Percentiles rank a stretch among this genome's conserved stretches.
Conservation (phyloP, 371 early-diverging fungal genomes). For the Rhizopus delemar region DNA sequence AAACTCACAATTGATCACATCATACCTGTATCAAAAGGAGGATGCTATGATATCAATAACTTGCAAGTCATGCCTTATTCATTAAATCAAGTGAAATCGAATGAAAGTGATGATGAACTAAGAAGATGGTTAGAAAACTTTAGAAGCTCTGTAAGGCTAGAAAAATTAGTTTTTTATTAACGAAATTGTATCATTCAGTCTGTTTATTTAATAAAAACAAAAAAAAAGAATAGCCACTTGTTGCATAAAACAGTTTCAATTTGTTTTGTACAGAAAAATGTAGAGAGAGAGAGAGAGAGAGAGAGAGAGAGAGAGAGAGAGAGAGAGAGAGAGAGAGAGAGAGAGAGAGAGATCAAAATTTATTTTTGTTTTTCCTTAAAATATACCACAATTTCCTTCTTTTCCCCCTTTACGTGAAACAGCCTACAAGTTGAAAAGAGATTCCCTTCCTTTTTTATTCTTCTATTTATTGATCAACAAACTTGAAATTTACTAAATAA, state of each 20-base stretch:
- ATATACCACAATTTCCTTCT: neutral
- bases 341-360: neutral
- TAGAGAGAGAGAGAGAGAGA: no score
- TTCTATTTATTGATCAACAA: no score
- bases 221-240: neutral
- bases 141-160: neutral
- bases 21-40: conserved; percentile 6
- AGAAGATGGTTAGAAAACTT: conserved; percentile 3
- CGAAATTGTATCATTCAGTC: no score
- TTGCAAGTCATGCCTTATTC: neutral
- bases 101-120: conserved; percentile 1
- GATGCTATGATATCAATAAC: neutral
- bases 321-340: no score
- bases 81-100: conserved; percentile 11
- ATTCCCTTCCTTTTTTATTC: no score
- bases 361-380: neutral
- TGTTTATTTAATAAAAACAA: no score
- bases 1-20: conserved; percentile 14
- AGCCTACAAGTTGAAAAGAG: neutral
- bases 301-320: no score
- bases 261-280: no score
- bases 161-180: neutral
- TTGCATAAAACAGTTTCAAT: no score
- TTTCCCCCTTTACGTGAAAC: neutral
- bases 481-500: no score